A percentile compares a stretch with the other conserved stretches of the same genome.
Evolutionary conservation across 345 rosid species (phyloP).

Genomic region (Draba incana): DNA sequence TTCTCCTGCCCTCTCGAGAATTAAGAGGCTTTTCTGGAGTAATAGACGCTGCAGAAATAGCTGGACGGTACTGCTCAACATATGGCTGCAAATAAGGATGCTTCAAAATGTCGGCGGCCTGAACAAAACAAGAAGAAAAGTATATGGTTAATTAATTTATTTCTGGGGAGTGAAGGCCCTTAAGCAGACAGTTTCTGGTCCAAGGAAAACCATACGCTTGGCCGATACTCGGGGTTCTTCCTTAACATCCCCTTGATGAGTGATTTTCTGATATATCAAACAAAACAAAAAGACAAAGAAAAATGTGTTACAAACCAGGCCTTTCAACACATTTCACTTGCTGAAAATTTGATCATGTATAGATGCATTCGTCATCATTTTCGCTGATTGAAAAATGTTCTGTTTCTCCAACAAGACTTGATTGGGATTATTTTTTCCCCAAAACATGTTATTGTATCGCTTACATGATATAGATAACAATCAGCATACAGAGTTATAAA

Average conservation of each 20-base stretch:
- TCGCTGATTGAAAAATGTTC: constrained; percentile 2
- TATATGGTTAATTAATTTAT: constrained; percentile 34
- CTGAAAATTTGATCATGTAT: not conserved
- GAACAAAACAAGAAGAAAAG: constrained; percentile 32
- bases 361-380: not conserved
- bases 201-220: constrained; percentile 63
- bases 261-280: constrained; percentile 63
- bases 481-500: not conserved
- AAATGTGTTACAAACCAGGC: not conserved
- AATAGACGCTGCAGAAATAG: constrained; percentile 48
- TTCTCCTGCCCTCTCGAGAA: constrained; percentile 54
- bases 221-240: constrained; percentile 97
- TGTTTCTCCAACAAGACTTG: not conserved
- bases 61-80: constrained; percentile 76
- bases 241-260: constrained; percentile 95
- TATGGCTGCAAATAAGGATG: constrained; percentile 94
- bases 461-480: not conserved
- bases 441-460: not conserved
- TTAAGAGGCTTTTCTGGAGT: constrained; percentile 61
- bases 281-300: constrained; percentile 17
- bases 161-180: constrained; percentile 19
- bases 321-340: constrained; percentile 4
- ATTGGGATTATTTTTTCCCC: not conserved
- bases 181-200: constrained; percentile 28
- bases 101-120: constrained; percentile 97